These are phyloP conservation scores for Apiosordaria backusii DNA, from an alignment of 495 filamentous ascomycete species.

Conservation along the genomic window DNA sequence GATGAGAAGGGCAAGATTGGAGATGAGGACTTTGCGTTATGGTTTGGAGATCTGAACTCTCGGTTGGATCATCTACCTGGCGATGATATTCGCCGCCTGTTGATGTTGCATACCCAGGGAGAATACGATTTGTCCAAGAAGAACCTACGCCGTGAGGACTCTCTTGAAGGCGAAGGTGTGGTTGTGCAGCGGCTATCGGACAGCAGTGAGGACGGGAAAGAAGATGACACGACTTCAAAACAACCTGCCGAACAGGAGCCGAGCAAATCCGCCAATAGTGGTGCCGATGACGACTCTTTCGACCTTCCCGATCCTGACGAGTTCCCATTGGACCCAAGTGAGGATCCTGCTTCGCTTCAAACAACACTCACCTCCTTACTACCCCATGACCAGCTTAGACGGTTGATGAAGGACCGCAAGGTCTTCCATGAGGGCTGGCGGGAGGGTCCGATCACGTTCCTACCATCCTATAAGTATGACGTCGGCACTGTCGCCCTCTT, in stretches of 20 bases:
- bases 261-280: slow-evolving; percentile 25
- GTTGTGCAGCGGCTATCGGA: slow-evolving; percentile 36
- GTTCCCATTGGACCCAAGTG: slow-evolving; percentile 48
- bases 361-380: slow-evolving; percentile 82
- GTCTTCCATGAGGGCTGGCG: slow-evolving; percentile 87
- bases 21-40: slow-evolving; percentile 88
- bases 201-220: slow-evolving; percentile 36
- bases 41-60: slow-evolving; percentile 97
- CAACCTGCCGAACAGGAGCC: slow-evolving; percentile 11
- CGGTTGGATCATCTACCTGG: slow-evolving; percentile 83
- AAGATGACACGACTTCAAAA: slow-evolving; percentile 18
- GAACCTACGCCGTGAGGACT: slow-evolving; percentile 29
- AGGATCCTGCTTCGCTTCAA: slow-evolving; percentile 61
- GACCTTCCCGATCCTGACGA: slow-evolving; percentile 52
- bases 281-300: slow-evolving; percentile 35
- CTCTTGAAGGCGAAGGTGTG: slow-evolving; percentile 42
- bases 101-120: slow-evolving; percentile 76
- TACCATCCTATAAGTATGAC: slow-evolving; percentile 97
- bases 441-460: slow-evolving; percentile 82
- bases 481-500: slow-evolving; percentile 89
- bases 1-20: slow-evolving; percentile 67
- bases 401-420: slow-evolving; percentile 68
- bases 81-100: slow-evolving; percentile 80
- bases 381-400: slow-evolving; percentile 81
- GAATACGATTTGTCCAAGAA: slow-evolving; percentile 60